Evolutionary conservation across 306 rosid genomes (phyloP).

Genomic region (Lupinus albus): DNA sequence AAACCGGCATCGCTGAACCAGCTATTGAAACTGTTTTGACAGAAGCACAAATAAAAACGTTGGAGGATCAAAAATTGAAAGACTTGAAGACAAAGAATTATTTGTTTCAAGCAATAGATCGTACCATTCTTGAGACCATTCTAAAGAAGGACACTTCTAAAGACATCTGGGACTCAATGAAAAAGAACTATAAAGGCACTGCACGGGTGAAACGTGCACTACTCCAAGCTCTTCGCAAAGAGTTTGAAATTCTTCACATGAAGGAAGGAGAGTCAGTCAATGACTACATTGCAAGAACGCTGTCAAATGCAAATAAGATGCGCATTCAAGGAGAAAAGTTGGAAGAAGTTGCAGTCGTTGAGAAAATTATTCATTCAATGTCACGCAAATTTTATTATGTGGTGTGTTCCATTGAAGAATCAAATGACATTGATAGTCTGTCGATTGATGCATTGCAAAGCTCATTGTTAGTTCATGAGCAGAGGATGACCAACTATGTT

Average conservation of each 20-base stretch:
- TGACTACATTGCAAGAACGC: not conserved
- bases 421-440: not conserved
- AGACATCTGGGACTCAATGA: not conserved
- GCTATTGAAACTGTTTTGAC: too few relatives aligned
- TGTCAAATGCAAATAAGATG: not conserved
- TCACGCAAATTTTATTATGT: not conserved
- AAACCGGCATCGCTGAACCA: too few relatives aligned
- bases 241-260: not conserved
- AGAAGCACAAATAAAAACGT: too few relatives aligned
- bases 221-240: not conserved
- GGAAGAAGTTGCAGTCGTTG: not conserved
- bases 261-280: not conserved
- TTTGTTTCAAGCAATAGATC: too few relatives aligned
- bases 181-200: not conserved
- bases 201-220: not conserved
- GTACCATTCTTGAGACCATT: too few relatives aligned
- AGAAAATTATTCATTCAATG: too few relatives aligned
- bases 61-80: too few relatives aligned
- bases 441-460: not conserved
- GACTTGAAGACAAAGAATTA: too few relatives aligned
- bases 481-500: too few relatives aligned
- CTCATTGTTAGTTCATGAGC: too few relatives aligned
- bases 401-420: not conserved
- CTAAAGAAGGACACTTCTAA: not conserved
- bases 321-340: not conserved